Conservation (phyloP, 139 green algal species). For the Trebouxia sp. region DNA sequence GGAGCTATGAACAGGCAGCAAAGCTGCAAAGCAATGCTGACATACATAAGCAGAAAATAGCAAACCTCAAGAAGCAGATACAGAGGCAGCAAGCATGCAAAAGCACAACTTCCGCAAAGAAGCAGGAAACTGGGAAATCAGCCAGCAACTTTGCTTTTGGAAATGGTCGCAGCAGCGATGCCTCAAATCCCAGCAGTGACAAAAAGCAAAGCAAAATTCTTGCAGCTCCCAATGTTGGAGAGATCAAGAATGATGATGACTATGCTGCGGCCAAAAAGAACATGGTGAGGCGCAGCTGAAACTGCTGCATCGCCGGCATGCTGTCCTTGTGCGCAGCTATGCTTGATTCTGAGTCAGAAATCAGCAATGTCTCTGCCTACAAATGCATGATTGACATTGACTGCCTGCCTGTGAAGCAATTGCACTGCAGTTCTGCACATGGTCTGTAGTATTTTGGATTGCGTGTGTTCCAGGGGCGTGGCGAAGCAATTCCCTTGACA, state of each 20-base stretch:
- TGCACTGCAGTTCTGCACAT: no score
- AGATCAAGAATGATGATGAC: slow-evolving; percentile 21
- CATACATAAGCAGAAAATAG: slow-evolving; percentile 11
- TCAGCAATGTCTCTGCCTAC: no score
- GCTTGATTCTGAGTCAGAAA: no score
- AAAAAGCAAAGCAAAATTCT: neutral
- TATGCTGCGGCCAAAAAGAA: slow-evolving; percentile 28
- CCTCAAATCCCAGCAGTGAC: neutral
- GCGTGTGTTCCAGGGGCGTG: neutral
- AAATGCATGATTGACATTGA: no score
- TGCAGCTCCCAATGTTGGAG: neutral
- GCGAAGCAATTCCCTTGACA: slow-evolving; percentile 1
- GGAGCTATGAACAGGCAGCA: slow-evolving; percentile 41
- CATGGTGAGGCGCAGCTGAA: no score
- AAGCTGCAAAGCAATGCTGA: slow-evolving; percentile 26
- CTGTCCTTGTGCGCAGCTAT: no score
- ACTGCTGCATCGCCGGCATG: no score
- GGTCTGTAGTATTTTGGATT: no score
- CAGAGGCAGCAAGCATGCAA: neutral
- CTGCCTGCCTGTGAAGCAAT: no score
- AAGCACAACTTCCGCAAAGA: neutral
- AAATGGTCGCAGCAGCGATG: neutral
- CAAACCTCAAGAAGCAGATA: slow-evolving; percentile 19
- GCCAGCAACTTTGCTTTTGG: slow-evolving; percentile 20
- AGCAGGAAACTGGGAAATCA: neutral